These are phyloP conservation scores for Lentinula sp. DNA, from an alignment of 768 basidiomycete genomes.

Conservation along the genomic window DNA sequence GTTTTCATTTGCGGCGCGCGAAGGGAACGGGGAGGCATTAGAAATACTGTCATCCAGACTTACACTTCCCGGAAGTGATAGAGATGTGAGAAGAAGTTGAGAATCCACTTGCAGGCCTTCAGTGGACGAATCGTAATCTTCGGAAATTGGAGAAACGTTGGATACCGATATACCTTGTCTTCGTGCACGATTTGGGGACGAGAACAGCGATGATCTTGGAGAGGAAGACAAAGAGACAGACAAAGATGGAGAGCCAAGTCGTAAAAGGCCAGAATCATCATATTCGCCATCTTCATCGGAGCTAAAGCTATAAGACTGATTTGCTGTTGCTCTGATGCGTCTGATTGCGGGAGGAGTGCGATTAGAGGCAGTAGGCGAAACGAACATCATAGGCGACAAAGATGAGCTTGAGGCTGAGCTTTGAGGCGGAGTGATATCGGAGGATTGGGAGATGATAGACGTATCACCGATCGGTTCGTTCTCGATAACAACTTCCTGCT, in stretches of 20 bases:
- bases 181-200: neutral
- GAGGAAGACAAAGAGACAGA: constrained; percentile 42
- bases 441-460: neutral
- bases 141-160: neutral
- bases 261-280: constrained; percentile 7
- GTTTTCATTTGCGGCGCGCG: neutral
- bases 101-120: neutral
- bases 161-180: neutral
- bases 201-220: constrained; percentile 78
- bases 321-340: neutral
- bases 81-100: constrained; percentile 18
- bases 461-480: neutral
- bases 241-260: constrained; percentile 11
- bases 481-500: neutral
- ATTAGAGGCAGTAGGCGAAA: constrained; percentile 5
- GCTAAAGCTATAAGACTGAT: constrained; percentile 5
- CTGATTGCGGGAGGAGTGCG: constrained; percentile 1
- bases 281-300: constrained; percentile 4
- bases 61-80: constrained; percentile 23
- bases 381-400: constrained; percentile 7
- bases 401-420: neutral
- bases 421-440: neutral
- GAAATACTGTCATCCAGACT: constrained; percentile 2
- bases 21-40: neutral
- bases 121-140: neutral